phyloP scores from a whole-genome alignment of 148 eudicot genomes.

The Euryodendron excelsum region DNA sequence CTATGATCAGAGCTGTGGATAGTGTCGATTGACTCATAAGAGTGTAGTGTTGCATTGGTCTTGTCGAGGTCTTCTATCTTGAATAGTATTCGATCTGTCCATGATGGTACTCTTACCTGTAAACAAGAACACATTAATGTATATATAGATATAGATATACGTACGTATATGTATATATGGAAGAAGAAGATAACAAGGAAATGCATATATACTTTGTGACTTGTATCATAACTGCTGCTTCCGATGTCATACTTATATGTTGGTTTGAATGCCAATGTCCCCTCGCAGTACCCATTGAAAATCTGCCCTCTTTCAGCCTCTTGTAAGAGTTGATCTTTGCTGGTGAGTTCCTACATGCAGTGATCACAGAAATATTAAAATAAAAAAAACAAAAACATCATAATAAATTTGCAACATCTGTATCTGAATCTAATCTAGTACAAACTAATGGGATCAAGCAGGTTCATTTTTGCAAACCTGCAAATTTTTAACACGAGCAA shows the following conservation, averaged over 20 bases:
- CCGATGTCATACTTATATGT: constrained; percentile 50
- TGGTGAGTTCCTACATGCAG: constrained; percentile 33
- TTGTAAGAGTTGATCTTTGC: constrained; percentile 52
- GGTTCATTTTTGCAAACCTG: background rate
- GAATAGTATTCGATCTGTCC: constrained; percentile 55
- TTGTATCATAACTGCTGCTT: constrained; percentile 51
- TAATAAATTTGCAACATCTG: background rate
- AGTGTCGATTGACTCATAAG: constrained; percentile 41
- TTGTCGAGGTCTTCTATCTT: constrained; percentile 36
- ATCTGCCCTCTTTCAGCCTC: constrained; percentile 53
- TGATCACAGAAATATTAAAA: background rate
- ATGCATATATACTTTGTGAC: constrained; percentile 36
- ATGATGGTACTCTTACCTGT: constrained; percentile 54
- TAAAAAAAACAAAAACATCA: background rate
- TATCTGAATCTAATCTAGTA: background rate
- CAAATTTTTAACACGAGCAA: no score
- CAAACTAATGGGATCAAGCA: background rate
- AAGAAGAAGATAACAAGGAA: background rate
- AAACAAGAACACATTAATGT: background rate
- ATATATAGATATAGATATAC: background rate
- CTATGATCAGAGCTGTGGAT: constrained; percentile 49
- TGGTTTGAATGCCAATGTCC: constrained; percentile 50
- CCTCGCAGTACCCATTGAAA: constrained; percentile 49
- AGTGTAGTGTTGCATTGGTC: constrained; percentile 32
- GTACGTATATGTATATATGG: no score